phyloP scores from a whole-genome alignment of 2,329 filamentous ascomycete species.

The Metarhizium album region DNA sequence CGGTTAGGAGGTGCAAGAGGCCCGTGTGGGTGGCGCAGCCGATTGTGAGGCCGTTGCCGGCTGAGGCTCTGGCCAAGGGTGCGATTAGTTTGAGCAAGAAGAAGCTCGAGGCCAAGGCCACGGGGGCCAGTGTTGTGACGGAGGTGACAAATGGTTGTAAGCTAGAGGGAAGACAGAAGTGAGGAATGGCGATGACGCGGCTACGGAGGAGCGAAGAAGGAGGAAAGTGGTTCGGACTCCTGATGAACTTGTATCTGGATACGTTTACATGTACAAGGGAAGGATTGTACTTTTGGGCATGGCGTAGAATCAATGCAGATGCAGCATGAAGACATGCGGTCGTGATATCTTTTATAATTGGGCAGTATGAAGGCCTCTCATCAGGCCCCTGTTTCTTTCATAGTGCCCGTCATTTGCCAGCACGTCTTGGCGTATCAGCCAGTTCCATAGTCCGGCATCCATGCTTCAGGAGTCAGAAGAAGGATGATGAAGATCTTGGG shows the following conservation, averaged over 20 bases:
- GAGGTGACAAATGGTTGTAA: not conserved
- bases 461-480: no score
- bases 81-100: conserved; percentile 68
- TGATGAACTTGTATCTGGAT: not conserved
- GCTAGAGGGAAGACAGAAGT: conserved; percentile 24
- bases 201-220: conserved; percentile 19
- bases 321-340: no score
- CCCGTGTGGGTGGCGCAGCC: conserved; percentile 90
- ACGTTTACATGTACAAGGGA: not conserved
- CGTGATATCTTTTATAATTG: not conserved
- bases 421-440: not conserved
- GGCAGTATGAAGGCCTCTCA: no score
- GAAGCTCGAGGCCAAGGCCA: conserved; percentile 23
- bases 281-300: not conserved
- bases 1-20: conserved; percentile 62
- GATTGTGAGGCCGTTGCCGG: conserved; percentile 74
- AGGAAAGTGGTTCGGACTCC: conserved; percentile 8
- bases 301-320: not conserved
- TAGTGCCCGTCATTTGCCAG: not conserved
- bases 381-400: not conserved
- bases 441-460: not conserved
- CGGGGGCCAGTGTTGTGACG: conserved; percentile 7
- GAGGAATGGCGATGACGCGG: conserved; percentile 22
- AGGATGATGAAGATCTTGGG: no score
- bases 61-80: conserved; percentile 76